These are phyloP conservation scores for Trichosporon faecale DNA, from an alignment of 1,284 basidiomycete genomes.

Conservation along the genomic window DNA sequence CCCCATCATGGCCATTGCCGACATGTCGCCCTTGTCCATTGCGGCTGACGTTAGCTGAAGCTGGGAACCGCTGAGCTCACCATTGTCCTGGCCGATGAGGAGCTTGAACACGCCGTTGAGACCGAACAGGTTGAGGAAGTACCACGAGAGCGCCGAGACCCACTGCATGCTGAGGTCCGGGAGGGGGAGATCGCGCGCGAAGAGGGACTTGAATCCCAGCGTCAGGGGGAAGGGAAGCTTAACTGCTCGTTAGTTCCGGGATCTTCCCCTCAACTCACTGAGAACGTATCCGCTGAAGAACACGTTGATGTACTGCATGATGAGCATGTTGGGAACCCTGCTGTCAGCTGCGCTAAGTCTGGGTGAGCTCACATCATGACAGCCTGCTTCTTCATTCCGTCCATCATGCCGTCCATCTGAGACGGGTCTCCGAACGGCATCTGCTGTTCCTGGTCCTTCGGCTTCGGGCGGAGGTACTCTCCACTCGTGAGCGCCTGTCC, in stretches of 20 bases:
- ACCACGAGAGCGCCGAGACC: conserved; percentile 99
- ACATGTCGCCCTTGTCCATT: conserved; percentile 70
- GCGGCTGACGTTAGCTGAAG: conserved; percentile 58
- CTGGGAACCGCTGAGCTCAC: conserved; percentile 56
- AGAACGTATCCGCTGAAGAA: conserved; percentile 98
- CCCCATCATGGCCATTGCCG: conserved; percentile 65
- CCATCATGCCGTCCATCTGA: conserved; percentile 98
- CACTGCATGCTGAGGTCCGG: conserved; percentile 97
- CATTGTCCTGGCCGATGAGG: conserved; percentile 85
- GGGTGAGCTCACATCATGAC: conserved; percentile 62
- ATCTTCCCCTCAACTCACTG: conserved; percentile 65
- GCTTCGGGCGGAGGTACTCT: conserved; percentile 74
- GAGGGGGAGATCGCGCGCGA: conserved; percentile 93
- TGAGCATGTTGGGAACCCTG: conserved; percentile 89
- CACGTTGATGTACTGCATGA: conserved; percentile 99
- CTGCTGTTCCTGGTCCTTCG: conserved; percentile 56
- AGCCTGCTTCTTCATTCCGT: conserved; percentile 98
- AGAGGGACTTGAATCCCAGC: conserved; percentile 96
- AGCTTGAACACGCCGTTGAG: conserved; percentile 92
- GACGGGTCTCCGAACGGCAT: conserved; percentile 72
- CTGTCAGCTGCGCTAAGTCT: conserved; percentile 34
- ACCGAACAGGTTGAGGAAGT: conserved; percentile 98
- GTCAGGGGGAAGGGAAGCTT: conserved; percentile 97
- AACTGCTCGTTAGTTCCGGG: conserved; percentile 57
- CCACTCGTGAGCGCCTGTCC: conserved; percentile 69